Conservation (phyloP, 768 basidiomycete genomes). For the Clathrus columnatus region DNA sequence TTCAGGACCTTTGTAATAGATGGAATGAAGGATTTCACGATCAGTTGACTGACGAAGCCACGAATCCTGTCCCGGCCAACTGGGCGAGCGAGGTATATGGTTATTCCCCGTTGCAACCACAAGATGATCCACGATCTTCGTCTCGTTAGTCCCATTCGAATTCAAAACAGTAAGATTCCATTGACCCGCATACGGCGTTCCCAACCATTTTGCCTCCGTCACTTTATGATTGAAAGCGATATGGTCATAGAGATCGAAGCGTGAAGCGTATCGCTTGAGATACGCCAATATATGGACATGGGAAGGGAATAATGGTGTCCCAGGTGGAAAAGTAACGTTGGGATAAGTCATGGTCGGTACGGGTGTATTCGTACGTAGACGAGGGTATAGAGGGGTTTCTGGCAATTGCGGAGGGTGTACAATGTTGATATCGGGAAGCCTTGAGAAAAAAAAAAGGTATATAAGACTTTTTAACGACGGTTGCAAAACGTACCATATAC, state of each 20-base stretch:
- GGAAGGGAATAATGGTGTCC: conserved; percentile 42
- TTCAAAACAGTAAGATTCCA: conserved; percentile 36
- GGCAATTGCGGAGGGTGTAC: conserved; percentile 39
- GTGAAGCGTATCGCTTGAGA: conserved; percentile 33
- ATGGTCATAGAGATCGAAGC: conserved; percentile 30
- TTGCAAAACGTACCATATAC: conserved; percentile 37
- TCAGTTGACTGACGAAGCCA: conserved; percentile 32
- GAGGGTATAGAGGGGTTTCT: conserved; percentile 46
- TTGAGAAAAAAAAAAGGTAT: conserved; percentile 8
- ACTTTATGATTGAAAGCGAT: conserved; percentile 39
- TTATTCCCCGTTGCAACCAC: conserved; percentile 50
- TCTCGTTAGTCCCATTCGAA: conserved; percentile 10
- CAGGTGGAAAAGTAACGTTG: conserved; percentile 41
- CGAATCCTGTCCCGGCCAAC: conserved; percentile 38
- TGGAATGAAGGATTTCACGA: conserved; percentile 41
- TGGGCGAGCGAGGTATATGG: conserved; percentile 38
- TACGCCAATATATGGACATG: conserved; percentile 40
- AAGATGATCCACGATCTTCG: conserved; percentile 39
- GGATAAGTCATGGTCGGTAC: conserved; percentile 52
- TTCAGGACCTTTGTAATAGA: conserved; percentile 43
- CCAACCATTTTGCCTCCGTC: conserved; percentile 35
- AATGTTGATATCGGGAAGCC: conserved; percentile 26
- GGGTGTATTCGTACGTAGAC: conserved; percentile 45
- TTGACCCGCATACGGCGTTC: conserved; percentile 26
- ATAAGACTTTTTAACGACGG: background rate